These are phyloP conservation scores for Metroxylon sagu DNA, from an alignment of 176 grass and related monocot genomes.

Conservation along the genomic window DNA sequence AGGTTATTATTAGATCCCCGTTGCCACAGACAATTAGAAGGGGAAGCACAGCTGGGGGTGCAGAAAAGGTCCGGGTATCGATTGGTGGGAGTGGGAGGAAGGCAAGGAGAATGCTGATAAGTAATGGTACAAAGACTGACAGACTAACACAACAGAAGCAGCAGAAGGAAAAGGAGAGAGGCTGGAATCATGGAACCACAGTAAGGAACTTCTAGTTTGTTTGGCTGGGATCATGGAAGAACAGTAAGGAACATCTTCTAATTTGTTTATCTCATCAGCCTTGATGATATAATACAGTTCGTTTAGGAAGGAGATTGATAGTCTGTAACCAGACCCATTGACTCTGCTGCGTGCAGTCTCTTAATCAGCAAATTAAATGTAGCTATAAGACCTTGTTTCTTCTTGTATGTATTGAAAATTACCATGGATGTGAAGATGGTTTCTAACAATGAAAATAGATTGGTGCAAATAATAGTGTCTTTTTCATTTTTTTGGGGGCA, in stretches of 20 bases:
- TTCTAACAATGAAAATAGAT: no score
- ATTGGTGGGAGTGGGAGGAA: constrained; percentile 25
- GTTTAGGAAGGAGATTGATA: background rate
- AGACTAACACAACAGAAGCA: constrained; percentile 15
- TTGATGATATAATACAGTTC: background rate
- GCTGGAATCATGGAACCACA: constrained; percentile 41
- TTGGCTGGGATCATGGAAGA: constrained; percentile 47
- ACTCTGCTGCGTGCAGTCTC: constrained; percentile 4
- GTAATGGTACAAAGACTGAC: background rate
- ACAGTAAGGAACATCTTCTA: constrained; percentile 20
- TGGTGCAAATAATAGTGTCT: no score
- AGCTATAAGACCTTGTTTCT: background rate
- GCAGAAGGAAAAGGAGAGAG: constrained; percentile 46
- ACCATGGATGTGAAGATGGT: no score
- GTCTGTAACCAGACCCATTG: background rate
- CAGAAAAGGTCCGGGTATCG: constrained; percentile 9
- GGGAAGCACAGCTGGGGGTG: constrained; percentile 11
- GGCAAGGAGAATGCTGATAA: constrained; percentile 21
- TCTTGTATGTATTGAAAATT: no score
- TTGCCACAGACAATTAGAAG: constrained; percentile 36
- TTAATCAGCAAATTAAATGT: no score
- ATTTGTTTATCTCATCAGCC: background rate
- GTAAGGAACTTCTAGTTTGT: background rate
- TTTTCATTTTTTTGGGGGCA: no score
- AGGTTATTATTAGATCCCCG: constrained; percentile 56